A percentile compares a stretch with the other conserved stretches of the same genome.
Evolutionary conservation across 441 rosid species (phyloP).

Genomic region (Flueggea neowawraea): DNA sequence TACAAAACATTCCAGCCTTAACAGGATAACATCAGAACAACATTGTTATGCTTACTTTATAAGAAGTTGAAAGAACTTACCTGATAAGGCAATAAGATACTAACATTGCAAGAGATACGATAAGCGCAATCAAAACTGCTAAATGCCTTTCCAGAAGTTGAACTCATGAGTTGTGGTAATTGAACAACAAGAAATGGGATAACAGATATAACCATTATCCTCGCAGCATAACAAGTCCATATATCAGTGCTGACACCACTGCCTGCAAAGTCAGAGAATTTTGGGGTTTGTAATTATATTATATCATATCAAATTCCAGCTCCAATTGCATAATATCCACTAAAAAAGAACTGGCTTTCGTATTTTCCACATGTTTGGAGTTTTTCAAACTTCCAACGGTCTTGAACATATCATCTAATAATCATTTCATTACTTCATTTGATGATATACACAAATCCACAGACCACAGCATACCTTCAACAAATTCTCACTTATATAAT

Average conservation of each 20-base stretch:
- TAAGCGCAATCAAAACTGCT: conserved; percentile 67
- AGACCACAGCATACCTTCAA: too few species aligned
- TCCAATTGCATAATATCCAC: too few species aligned
- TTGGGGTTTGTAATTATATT: background rate
- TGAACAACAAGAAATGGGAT: conserved; percentile 88
- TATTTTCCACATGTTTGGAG: too few species aligned
- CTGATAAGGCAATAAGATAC: conserved; percentile 91
- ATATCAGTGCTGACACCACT: conserved; percentile 87
- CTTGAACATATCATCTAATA: too few species aligned
- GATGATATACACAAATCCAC: too few species aligned
- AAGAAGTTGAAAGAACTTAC: conserved; percentile 28
- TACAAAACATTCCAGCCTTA: too few species aligned
- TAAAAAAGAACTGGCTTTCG: too few species aligned
- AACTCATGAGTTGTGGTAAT: conserved; percentile 61
- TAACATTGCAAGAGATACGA: conserved; percentile 56
- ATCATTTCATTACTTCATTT: too few species aligned
- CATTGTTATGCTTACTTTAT: background rate
- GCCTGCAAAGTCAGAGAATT: conserved; percentile 37
- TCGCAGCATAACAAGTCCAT: conserved; percentile 91
- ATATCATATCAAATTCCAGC: too few species aligned
- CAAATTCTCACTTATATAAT: too few species aligned
- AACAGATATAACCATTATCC: conserved; percentile 80
- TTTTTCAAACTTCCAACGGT: too few species aligned
- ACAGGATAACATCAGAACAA: background rate
- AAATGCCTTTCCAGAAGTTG: conserved; percentile 76